Evolutionary conservation across 352 stramenopile genomes (phyloP), one percentile per base, ranked within the genome.

Genomic region (Phytophthora agathidicida): DNA sequence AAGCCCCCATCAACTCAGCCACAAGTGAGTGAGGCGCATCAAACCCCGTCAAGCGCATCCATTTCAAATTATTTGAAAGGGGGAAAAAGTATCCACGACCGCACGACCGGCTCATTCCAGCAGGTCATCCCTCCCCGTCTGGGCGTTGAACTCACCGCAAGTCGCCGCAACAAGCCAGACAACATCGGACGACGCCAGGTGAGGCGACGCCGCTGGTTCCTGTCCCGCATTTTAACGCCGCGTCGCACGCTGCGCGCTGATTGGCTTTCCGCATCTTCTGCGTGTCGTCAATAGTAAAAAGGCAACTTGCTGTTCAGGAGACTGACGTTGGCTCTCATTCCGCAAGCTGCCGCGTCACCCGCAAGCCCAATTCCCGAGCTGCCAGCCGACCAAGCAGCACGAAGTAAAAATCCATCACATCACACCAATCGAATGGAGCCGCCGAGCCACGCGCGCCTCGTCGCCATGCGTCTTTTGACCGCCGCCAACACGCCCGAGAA

Each of bases 11-110:
- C n/a, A n/a, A 43, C 22, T 17, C n/a, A 41, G 41, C 17, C 24
- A 35, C 10, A 42, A 96, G 37, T n/a, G 8, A 30, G 39, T 28
- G 27, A 49, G 37, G 83, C 96, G 37, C 96, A 98, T 51, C 99
- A 96, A 38, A 96, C 93, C 19, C n/a, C n/a, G n/a, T n/a, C n/a
- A n/a, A n/a, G 98, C 4, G 30, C 52, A 46, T 59, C 51, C 46
- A 30, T 48, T 59, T 54, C 52, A 59, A 52, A 56, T 56, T 44
- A 49, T 38, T 44, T 51, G 43, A 70, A 56, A 59, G 46, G 35
- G 45, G 17, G 47, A 53, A 53, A 65, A 68, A 68, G 60, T 68
- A 75, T 63, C 61, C 30, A 54, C 65, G 45, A 71, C 48, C 20
- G 23, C 41, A 71, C 60, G 35, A 73, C 57, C 38, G 13, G n/a